Evolutionary conservation across 2,329 filamentous ascomycete species (phyloP).

Genomic region (Fusarium albidum): DNA sequence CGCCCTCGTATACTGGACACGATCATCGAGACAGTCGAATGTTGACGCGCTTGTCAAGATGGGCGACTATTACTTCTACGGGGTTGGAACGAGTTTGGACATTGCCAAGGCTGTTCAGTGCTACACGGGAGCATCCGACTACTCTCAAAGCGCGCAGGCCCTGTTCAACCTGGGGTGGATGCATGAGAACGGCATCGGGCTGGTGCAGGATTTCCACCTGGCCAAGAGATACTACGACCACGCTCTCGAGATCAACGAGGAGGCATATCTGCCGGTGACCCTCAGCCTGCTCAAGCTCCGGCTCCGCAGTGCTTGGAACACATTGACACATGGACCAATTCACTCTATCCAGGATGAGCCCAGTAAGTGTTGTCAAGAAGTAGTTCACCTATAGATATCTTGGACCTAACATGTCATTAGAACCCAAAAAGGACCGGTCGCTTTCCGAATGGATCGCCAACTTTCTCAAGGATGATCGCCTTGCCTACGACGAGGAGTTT

Average conservation of each 20-base stretch:
- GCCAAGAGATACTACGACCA: constrained; percentile 97
- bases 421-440: constrained; percentile 75
- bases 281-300: constrained; percentile 87
- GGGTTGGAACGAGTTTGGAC: constrained; percentile 76
- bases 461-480: constrained; percentile 77
- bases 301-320: constrained; percentile 92
- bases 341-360: constrained; percentile 93
- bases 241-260: constrained; percentile 87
- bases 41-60: constrained; percentile 96
- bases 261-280: constrained; percentile 93
- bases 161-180: constrained; percentile 99
- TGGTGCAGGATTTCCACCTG: constrained; percentile 95
- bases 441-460: constrained; percentile 86
- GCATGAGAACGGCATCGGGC: constrained; percentile 95
- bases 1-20: constrained; percentile 92
- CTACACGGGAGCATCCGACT: constrained; percentile 91
- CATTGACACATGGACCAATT: constrained; percentile 85
- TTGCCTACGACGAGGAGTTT: constrained; percentile 70
- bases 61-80: constrained; percentile 94
- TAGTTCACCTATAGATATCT: neutral
- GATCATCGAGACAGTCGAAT: constrained; percentile 91
- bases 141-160: constrained; percentile 90
- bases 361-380: constrained; percentile 60
- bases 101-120: constrained; percentile 90
- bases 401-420: constrained; percentile 54